phyloP scores from a whole-genome alignment of 2,329 filamentous ascomycete genomes.

The Colletotrichum sp. region DNA sequence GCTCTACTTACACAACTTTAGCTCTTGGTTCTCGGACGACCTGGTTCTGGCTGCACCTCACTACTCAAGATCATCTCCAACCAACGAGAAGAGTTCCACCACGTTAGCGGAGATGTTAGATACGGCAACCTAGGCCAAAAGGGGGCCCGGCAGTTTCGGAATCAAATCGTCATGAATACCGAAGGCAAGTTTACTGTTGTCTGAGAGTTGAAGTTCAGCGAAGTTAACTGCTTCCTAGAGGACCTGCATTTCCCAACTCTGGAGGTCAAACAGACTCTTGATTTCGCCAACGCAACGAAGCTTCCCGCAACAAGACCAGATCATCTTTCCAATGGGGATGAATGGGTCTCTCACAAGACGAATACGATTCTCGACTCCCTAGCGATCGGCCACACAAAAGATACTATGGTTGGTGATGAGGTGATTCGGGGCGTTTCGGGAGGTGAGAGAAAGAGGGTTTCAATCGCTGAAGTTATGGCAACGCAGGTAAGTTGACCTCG shows the following conservation, averaged over 20 bases:
- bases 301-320: slow-evolving; percentile 64
- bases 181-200: slow-evolving; percentile 22
- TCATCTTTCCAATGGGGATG: slow-evolving; percentile 15
- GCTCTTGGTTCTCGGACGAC: slow-evolving; percentile 36
- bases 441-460: slow-evolving; percentile 75
- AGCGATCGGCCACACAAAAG: slow-evolving; percentile 71
- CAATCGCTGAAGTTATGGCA: slow-evolving; percentile 71
- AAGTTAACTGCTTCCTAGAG: slow-evolving; percentile 19
- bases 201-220: neutral
- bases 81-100: slow-evolving; percentile 29
- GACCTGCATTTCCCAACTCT: slow-evolving; percentile 75
- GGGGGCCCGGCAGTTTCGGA: slow-evolving; percentile 28
- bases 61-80: slow-evolving; percentile 35
- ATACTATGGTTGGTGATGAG: slow-evolving; percentile 73
- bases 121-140: slow-evolving; percentile 31
- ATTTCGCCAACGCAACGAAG: slow-evolving; percentile 70
- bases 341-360: slow-evolving; percentile 29
- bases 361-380: slow-evolving; percentile 56
- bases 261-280: slow-evolving; percentile 69
- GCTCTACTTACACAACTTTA: neutral
- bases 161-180: slow-evolving; percentile 36
- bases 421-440: slow-evolving; percentile 68
- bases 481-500: slow-evolving; percentile 16
- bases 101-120: slow-evolving; percentile 29
- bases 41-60: slow-evolving; percentile 36